phyloP scores from a whole-genome alignment of 2,329 filamentous ascomycete species.

The Alternaria consortialis region DNA sequence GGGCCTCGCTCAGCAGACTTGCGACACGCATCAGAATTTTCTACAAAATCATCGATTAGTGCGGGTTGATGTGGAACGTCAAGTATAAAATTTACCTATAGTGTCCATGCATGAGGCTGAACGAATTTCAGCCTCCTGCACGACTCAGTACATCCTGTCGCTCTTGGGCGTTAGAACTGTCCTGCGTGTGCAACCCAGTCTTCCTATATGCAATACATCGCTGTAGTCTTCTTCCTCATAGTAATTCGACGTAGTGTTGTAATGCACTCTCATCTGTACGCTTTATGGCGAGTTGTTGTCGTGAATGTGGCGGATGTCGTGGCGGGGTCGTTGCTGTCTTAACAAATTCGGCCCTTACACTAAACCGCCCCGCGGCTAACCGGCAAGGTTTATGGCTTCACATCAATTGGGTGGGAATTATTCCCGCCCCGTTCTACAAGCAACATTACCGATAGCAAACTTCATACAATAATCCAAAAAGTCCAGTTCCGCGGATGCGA shows the following conservation, averaged over 20 bases:
- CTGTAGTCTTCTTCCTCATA: neutral
- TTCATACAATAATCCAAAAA: neutral
- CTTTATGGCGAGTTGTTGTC: conserved; percentile 11
- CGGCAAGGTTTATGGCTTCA: conserved; percentile 24
- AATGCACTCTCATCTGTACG: neutral
- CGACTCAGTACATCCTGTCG: neutral
- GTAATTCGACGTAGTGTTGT: neutral
- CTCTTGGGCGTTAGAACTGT: neutral
- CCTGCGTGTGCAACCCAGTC: neutral
- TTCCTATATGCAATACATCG: neutral
- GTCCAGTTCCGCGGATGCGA: neutral
- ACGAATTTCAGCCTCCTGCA: neutral
- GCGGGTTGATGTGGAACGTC: conserved; percentile 4
- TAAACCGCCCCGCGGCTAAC: conserved; percentile 22
- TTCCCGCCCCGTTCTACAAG: neutral
- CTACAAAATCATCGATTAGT: conserved; percentile 16
- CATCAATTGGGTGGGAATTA: conserved; percentile 2
- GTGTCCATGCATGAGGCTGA: neutral
- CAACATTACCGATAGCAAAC: neutral
- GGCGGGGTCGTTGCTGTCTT: conserved; percentile 20
- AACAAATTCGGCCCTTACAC: conserved; percentile 8
- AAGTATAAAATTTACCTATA: conserved; percentile 12
- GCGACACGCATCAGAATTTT: conserved; percentile 10
- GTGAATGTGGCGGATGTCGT: conserved; percentile 20
- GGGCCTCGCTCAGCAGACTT: conserved; percentile 15